Percentiles rank a stretch among this genome's conserved stretches.
These are phyloP conservation scores for Lentinula sp. DNA, from an alignment of 768 basidiomycete genomes.

Conservation along the genomic window DNA sequence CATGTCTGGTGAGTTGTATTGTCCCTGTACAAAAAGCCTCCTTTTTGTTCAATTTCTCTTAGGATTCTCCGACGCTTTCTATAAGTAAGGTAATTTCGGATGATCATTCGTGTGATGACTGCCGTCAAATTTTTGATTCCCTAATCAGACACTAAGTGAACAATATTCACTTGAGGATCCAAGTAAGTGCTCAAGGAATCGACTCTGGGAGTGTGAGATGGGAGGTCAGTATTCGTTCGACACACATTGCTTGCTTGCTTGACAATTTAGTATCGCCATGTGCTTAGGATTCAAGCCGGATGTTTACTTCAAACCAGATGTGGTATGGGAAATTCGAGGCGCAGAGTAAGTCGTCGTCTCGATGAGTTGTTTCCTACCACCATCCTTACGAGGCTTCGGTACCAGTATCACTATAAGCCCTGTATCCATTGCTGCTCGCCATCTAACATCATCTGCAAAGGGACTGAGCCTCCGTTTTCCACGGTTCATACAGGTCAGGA, in stretches of 20 bases:
- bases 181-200: constrained; percentile 44
- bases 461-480: constrained; percentile 88
- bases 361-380: constrained; percentile 4
- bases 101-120: background rate
- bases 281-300: constrained; percentile 52
- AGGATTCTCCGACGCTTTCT: constrained; percentile 82
- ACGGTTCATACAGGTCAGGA: constrained; percentile 66
- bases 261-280: background rate
- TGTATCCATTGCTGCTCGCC: constrained; percentile 73
- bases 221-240: constrained; percentile 42
- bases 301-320: constrained; percentile 63
- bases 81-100: constrained; percentile 53
- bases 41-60: constrained; percentile 3
- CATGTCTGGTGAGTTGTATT: constrained; percentile 60
- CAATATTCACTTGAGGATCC: constrained; percentile 56
- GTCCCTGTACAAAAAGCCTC: background rate
- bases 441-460: constrained; percentile 41
- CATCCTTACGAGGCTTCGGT: background rate
- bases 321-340: constrained; percentile 88
- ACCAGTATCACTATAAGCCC: constrained; percentile 77
- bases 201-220: constrained; percentile 55
- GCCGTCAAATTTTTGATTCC: constrained; percentile 4
- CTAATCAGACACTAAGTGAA: constrained; percentile 48
- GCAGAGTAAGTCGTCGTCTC: constrained; percentile 47
- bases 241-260: background rate